A percentile compares a stretch with the other conserved stretches of the same genome.
Conservation (phyloP, 345 rosid species). For the Arabidopsis thaliana region DNA sequence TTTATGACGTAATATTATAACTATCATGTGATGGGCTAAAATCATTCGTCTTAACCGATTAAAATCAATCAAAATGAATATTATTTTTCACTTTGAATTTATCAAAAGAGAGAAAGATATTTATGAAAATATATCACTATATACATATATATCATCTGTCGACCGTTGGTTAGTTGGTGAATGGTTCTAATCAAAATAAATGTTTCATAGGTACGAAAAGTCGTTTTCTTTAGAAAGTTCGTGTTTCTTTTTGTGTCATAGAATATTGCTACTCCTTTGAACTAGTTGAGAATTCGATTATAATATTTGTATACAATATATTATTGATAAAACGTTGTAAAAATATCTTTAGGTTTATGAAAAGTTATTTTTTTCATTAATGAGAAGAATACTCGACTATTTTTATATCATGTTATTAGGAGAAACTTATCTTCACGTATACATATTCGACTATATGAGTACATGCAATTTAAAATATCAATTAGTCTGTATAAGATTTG, state of each 20-base stretch:
- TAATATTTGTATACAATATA: no score
- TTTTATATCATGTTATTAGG: no score
- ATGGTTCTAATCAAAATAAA: constrained; percentile 17
- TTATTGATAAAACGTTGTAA: not conserved
- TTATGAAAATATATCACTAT: not conserved
- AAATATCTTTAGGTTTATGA: not conserved
- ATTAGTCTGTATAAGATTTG: not conserved
- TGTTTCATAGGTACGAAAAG: constrained; percentile 18
- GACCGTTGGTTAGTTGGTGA: constrained; percentile 1
- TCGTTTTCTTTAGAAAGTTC: constrained; percentile 36
- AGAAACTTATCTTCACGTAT: not conserved
- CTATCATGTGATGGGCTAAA: constrained; percentile 16
- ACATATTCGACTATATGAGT: not conserved
- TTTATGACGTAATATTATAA: constrained; percentile 14
- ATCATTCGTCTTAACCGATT: constrained; percentile 11
- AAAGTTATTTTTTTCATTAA: no score
- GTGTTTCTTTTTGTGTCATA: constrained; percentile 13
- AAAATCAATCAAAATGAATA: not conserved
- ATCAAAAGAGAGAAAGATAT: not conserved
- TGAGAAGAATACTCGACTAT: no score
- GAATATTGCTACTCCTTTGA: not conserved
- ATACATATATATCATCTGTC: constrained; percentile 7
- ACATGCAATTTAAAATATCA: not conserved
- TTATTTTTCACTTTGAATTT: not conserved
- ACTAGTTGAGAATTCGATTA: not conserved